phyloP scores from a whole-genome alignment of 805 yeast genomes.

The Grigorovia transvaalensis region DNA sequence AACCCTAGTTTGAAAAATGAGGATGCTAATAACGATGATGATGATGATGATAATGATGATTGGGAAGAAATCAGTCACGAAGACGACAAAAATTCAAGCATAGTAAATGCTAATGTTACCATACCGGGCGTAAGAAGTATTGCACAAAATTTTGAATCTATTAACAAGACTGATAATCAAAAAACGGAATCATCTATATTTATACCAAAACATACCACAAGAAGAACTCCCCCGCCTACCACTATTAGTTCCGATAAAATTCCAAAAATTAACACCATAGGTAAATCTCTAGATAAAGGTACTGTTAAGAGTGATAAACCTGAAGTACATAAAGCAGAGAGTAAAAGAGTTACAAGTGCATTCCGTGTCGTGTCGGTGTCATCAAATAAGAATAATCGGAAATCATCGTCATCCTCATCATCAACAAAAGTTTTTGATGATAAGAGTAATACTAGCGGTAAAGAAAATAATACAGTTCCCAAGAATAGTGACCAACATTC shows the following conservation, averaged over 20 bases:
- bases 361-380: constrained; percentile 28
- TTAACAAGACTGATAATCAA: too few species aligned
- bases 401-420: constrained; percentile 1
- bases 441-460: not conserved
- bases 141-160: not conserved
- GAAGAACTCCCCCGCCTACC: not conserved
- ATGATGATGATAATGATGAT: not conserved
- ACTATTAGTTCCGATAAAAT: too few species aligned
- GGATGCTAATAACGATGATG: not conserved
- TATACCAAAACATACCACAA: constrained; percentile 6
- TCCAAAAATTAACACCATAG: not conserved
- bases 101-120: not conserved
- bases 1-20: not conserved
- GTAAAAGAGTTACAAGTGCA: constrained; percentile 14
- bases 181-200: constrained; percentile 1
- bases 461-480: constrained; percentile 2
- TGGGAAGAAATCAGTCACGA: constrained; percentile 3
- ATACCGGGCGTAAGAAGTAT: not conserved
- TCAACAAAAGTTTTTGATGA: not conserved
- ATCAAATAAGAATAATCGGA: constrained; percentile 3
- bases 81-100: not conserved
- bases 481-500: not conserved
- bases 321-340: not conserved
- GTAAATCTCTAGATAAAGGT: too few species aligned
- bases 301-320: not conserved